These are phyloP conservation scores for Lactarius deliciosus DNA, from an alignment of 768 basidiomycete genomes.

Conservation along the genomic window DNA sequence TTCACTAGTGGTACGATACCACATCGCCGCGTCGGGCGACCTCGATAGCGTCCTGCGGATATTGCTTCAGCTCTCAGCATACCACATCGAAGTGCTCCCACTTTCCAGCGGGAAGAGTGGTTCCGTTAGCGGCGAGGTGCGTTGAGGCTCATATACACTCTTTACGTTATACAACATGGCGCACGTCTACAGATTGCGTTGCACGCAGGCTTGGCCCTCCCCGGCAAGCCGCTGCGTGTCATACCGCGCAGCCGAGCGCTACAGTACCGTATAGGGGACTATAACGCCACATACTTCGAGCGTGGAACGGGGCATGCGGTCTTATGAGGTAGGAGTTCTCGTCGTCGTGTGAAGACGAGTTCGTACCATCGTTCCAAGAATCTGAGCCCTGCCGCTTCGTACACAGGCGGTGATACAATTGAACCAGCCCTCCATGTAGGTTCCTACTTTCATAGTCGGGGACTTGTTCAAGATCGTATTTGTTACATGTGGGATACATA, in stretches of 20 bases:
- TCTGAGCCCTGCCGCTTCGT: background rate
- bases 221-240: slow-evolving; percentile 38
- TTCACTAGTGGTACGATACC: slow-evolving; percentile 64
- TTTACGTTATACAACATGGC: background rate
- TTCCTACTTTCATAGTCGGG: too few relatives aligned
- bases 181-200: slow-evolving; percentile 51
- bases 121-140: slow-evolving; percentile 73
- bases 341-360: background rate
- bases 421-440: background rate
- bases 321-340: slow-evolving; percentile 38
- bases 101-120: slow-evolving; percentile 76
- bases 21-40: slow-evolving; percentile 51
- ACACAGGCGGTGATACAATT: background rate
- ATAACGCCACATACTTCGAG: slow-evolving; percentile 65
- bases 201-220: slow-evolving; percentile 52
- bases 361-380: background rate
- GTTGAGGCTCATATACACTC: slow-evolving; percentile 18
- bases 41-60: slow-evolving; percentile 59
- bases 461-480: background rate
- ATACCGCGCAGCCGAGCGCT: slow-evolving; percentile 56
- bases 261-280: slow-evolving; percentile 72
- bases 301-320: slow-evolving; percentile 69
- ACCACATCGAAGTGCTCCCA: slow-evolving; percentile 70
- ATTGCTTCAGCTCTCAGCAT: slow-evolving; percentile 61
- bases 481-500: too few relatives aligned